phyloP scores from a whole-genome alignment of 2,329 filamentous ascomycete genomes.

The Colletotrichum paranaense region DNA sequence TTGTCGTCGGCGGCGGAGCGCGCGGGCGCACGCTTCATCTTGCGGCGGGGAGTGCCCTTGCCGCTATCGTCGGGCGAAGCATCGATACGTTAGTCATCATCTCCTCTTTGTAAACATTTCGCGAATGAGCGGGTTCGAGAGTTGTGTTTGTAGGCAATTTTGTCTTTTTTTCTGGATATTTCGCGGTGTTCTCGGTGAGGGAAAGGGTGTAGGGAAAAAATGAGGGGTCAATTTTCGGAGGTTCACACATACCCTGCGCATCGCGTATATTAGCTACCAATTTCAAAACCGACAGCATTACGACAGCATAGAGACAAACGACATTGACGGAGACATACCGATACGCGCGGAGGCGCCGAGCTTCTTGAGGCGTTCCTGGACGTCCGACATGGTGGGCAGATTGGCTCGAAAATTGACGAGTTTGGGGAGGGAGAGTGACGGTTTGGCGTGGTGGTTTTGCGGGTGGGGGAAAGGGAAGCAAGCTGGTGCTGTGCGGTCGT shows the following conservation, averaged over 20 bases:
- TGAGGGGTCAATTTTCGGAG: constrained; percentile 35
- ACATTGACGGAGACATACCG: constrained; percentile 65
- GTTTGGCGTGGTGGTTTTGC: constrained; percentile 24
- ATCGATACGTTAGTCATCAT: constrained; percentile 43
- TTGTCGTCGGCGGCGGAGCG: constrained; percentile 96
- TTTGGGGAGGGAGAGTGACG: constrained; percentile 12
- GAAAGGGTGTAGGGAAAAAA: not conserved
- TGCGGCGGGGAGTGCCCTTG: constrained; percentile 97
- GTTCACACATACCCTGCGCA: constrained; percentile 50
- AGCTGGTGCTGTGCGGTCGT: constrained; percentile 31
- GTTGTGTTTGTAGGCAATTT: not conserved
- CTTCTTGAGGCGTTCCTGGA: constrained; percentile 71
- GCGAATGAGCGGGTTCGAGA: constrained; percentile 12
- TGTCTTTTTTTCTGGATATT: not conserved
- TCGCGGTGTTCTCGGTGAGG: not conserved
- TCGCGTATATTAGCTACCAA: constrained; percentile 23
- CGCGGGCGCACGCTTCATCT: constrained; percentile 98
- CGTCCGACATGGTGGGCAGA: constrained; percentile 61
- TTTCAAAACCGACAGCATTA: not conserved
- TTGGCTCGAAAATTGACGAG: constrained; percentile 25
- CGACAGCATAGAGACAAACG: not conserved
- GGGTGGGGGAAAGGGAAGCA: constrained; percentile 42
- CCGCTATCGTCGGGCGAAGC: constrained; percentile 64
- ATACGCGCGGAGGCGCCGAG: constrained; percentile 68
- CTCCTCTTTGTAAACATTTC: constrained; percentile 3